Base-by-base conservation (phyloP, 1,284 basidiomycete genomes). In the Meripilus lineatus region DNA sequence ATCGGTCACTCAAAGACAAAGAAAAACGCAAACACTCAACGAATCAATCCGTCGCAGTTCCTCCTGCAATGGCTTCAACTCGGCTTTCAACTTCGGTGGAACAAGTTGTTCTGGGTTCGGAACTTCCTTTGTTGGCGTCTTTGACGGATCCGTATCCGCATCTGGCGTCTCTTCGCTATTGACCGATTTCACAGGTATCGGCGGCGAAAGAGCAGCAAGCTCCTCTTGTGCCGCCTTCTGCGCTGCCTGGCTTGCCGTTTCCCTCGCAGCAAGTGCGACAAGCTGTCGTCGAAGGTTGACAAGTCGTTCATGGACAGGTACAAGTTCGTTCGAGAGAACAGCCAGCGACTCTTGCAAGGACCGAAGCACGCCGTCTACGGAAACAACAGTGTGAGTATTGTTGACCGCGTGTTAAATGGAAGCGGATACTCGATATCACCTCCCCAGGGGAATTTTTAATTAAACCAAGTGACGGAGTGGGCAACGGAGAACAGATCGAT, bases 31-130 rank as follows among this genome's bases (percentile, higher is more conserved):
- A 42, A 40, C 64, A 85, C 87, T 79, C 73, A 89, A 87, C 89
- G 83, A 84, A 70, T 96, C 93, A 52, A 99, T 96, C 67, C 89
- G 92, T 48, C 95, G 80, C 47, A 99, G 72, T 63, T 99, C 95
- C 61, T 98, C 93, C 49, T 90, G 79, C 38, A 98, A 68, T 24
- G 86, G 84, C 68, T 95, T 94, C 52, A 96, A 77, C 63, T 97
- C 95, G 6, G 84, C 70, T 64, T 92, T 93, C 11, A 58, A 46
- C 28, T 47, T 52, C 14, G 49, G 50, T 15, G 34, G 40, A 15
- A 49, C 33, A 5, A 46, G 22, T 5, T 42, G 37, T 21, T 63
- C 58, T 8, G 57, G 56, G 35, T 60, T 59, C 0, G 61, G 58
- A 17, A 54, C 52, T 36, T 61, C 59, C 38, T 58, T 61, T 22